Base-by-base conservation (phyloP, 2,329 filamentous ascomycete genomes). In the Podosphaera xanthii region DNA sequence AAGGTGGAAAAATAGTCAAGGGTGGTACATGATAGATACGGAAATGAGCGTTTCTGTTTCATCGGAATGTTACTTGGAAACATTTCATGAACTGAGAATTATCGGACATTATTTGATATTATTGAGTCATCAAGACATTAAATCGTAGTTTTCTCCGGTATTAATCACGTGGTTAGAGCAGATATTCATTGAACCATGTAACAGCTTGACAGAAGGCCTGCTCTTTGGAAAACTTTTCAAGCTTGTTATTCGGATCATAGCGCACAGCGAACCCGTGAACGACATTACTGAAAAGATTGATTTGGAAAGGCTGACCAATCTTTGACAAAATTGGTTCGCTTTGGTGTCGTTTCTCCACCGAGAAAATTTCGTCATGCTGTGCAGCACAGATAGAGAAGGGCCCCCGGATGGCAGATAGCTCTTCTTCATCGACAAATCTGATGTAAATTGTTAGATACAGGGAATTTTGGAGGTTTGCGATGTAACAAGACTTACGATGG, bases 181-280 rank as follows among this genome's bases (percentile, higher is more conserved):
- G 69, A 69, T 77, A 75, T 70, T 81, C 74, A 64, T 86, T 77
- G 64, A 94, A 89, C 87, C 87, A 94, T 58, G 74, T 69, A 58
- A 89, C 75, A 42, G 86, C 86, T 75, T 92, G 87, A 63, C 76
- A 67, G 69, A 92, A 92, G 4, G 87, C 87, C 71, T 84, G 80
- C 72, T 94, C 86, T 77, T 87, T 90, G 44, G 85, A 83, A 65
- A 78, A 91, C 69, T 77, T 81, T 67, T 78, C 70, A 53, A 73
- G 63, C 69, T 76, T 76, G 62, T 81, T 76, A 61, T 66, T 76
- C 38, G 77, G 61, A 67, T 92, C 84, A 53, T 66, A 60, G 59
- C 86, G 79, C 1, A 89, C 82, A 7, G 82, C 76, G 66, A 92
- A 94, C 0, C 87, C 87, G 70, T 94, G 87, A 59, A 72, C 71